phyloP scores from a whole-genome alignment of 176 grass and related monocot species.

The Bonia amplexicaulis region DNA sequence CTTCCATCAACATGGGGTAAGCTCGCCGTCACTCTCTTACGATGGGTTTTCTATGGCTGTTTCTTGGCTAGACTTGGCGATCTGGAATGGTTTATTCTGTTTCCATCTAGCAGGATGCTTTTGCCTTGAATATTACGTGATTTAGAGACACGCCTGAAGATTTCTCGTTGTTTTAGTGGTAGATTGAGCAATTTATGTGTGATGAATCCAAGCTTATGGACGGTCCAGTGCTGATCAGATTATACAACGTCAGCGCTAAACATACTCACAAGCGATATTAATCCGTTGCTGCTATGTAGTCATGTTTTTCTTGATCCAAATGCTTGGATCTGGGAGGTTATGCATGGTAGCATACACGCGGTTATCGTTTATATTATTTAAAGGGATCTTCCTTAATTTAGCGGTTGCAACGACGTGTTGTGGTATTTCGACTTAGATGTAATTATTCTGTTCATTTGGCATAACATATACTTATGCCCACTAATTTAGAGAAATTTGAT shows the following conservation, averaged over 20 bases:
- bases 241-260: slow-evolving; percentile 45
- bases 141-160: neutral
- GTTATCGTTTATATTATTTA: neutral
- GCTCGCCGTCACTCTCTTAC: neutral
- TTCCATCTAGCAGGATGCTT: neutral
- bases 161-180: neutral
- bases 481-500: neutral
- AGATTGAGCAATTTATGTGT: neutral
- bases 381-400: neutral
- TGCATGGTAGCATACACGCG: slow-evolving; percentile 37
- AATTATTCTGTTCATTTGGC: neutral
- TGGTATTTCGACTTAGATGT: neutral
- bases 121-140: neutral
- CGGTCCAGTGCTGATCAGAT: slow-evolving; percentile 59
- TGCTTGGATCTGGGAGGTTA: slow-evolving; percentile 33
- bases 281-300: slow-evolving; percentile 34
- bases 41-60: neutral
- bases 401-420: neutral
- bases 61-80: neutral
- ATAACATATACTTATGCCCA: neutral
- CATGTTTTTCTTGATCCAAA: neutral
- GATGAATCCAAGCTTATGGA: slow-evolving; percentile 41
- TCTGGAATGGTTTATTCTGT: neutral
- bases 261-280: slow-evolving; percentile 54
- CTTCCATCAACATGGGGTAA: slow-evolving; percentile 48